Evolutionary conservation across 1,284 basidiomycete genomes (phyloP), one percentile per base, ranked within the genome.

Genomic region (Ustilago hordei): DNA sequence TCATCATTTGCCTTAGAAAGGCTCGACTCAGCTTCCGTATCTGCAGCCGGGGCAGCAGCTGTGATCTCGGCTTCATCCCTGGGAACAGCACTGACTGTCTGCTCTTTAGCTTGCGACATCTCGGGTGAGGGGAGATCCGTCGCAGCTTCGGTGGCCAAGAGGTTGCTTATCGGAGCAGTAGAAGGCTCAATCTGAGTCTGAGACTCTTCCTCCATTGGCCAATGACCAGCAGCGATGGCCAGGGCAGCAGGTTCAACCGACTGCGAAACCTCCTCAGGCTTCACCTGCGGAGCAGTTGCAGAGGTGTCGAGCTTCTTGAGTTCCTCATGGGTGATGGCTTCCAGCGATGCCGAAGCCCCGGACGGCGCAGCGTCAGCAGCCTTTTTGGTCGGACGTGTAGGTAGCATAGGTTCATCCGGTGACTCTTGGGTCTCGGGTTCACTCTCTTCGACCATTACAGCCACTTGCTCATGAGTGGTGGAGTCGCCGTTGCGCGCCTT

Each of bases 351-450:
- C 55, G 5, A 3, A 17, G 6, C 4, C 31, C 17, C 11, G 39
- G 41, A 47, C 38, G 31, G 5, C 2, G 31, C n/a, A 43, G 45
- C 8, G 17, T 13, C 3, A 2, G 28, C 13, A 38, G 41, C 15
- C 12, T 32, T 34, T 15, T 32, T 23, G 0, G 12, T 13, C 6
- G 41, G 39, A 23, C 58, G 61, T 13, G 67, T 31, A 6, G 70
- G 65, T 1, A 73, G 70, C 61, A 68, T 58, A 0, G 41, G 61
- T 48, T 73, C 70, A 43, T 73, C 65, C 11, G 67, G 70, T 17
- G 65, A 52, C 31, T 73, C 70, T 19, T 72, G 48, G 1, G 50
- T 47, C 7, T 45, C 45, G 8, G 34, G 32, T 39, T 63, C 36
- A 47, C 19, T 35, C 12, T 60, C 13, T 1, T 52, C n/a, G 19